A percentile compares a stretch with the other conserved stretches of the same genome.
phyloP scores from a whole-genome alignment of 352 stramenopile species.

The Peronospora belbahrii region DNA sequence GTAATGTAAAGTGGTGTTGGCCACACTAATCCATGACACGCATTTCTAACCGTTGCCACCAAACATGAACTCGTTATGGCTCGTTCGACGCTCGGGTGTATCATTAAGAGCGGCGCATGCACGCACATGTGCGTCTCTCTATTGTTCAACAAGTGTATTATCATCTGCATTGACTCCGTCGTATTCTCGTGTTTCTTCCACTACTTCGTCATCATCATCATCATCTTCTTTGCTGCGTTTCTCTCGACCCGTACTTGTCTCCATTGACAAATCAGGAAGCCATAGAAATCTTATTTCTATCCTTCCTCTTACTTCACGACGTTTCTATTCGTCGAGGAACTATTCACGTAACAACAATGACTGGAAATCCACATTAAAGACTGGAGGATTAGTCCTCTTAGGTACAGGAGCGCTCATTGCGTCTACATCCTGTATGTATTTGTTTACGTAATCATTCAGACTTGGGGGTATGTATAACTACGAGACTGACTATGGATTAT shows the following conservation, averaged over 20 bases:
- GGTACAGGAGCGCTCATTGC: slow-evolving; percentile 49
- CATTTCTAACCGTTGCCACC: slow-evolving; percentile 2
- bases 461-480: too few relatives aligned
- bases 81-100: slow-evolving; percentile 17
- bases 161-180: background rate
- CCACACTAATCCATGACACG: background rate
- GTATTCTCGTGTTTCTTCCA: background rate
- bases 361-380: slow-evolving; percentile 53
- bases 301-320: slow-evolving; percentile 16
- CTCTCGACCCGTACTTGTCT: slow-evolving; percentile 7
- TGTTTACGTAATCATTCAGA: too few relatives aligned
- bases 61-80: slow-evolving; percentile 19
- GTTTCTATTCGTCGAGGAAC: slow-evolving; percentile 28
- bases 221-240: background rate
- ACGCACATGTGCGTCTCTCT: background rate
- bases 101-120: slow-evolving; percentile 3
- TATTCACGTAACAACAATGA: slow-evolving; percentile 35
- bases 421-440: slow-evolving; percentile 50
- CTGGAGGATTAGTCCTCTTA: slow-evolving; percentile 48
- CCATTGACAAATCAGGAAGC: background rate
- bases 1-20: background rate
- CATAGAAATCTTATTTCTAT: background rate
- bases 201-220: background rate
- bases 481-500: too few relatives aligned
- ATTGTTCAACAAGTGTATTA: background rate